phyloP scores from a whole-genome alignment of 371 early-diverging fungal species.

The Apophysomyces variabilis region DNA sequence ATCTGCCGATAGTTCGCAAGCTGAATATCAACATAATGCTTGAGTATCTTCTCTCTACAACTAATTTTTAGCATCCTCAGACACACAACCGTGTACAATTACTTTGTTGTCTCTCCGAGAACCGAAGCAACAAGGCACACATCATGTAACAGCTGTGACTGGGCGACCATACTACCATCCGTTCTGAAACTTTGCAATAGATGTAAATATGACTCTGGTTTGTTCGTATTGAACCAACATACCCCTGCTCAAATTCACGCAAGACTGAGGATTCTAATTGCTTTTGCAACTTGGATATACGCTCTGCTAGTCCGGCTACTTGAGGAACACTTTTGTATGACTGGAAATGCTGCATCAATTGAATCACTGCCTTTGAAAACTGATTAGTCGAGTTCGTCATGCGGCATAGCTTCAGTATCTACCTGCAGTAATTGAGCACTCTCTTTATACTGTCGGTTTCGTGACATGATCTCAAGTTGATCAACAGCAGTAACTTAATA shows the following conservation, averaged over 20 bases:
- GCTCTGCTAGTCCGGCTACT: conserved; percentile 70
- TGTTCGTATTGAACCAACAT: conserved; percentile 8
- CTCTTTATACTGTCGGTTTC: conserved; percentile 75
- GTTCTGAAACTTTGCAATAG: conserved; percentile 43
- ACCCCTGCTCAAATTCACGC: conserved; percentile 76
- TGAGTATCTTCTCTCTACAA: conserved; percentile 58
- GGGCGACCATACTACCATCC: conserved; percentile 58
- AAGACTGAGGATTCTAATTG: conserved; percentile 75
- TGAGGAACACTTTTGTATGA: conserved; percentile 77
- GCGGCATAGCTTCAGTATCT: not conserved
- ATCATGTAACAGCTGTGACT: conserved; percentile 63
- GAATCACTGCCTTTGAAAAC: conserved; percentile 69
- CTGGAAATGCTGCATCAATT: conserved; percentile 79
- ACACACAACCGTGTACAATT: conserved; percentile 14
- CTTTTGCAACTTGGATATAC: conserved; percentile 65
- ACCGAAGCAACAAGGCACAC: conserved; percentile 82
- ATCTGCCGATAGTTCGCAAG: conserved; percentile 84
- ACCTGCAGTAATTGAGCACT: conserved; percentile 82
- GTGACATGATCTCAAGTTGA: conserved; percentile 72
- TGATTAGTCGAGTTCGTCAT: not conserved
- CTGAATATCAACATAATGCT: conserved; percentile 83
- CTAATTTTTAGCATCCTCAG: not conserved
- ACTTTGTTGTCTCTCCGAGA: conserved; percentile 73
- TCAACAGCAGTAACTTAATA: conserved; percentile 74
- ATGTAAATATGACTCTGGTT: not conserved